A percentile compares a stretch with the other conserved stretches of the same genome.
phyloP scores from a whole-genome alignment of 192 early-diverging fungal species.

The Dissophora globulifera region DNA sequence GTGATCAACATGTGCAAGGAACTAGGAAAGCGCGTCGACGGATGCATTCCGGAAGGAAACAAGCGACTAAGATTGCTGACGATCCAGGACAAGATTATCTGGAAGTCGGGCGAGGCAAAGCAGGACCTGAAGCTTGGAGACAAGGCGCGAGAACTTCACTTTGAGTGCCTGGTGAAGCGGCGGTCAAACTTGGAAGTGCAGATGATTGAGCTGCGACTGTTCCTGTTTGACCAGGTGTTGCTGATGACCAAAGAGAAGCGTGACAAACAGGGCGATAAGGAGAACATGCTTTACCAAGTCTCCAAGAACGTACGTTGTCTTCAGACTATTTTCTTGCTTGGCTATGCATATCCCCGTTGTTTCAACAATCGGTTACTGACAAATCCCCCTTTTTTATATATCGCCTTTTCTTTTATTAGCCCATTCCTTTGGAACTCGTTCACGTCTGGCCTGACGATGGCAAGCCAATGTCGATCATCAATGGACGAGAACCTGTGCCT shows the following conservation, averaged over 20 bases:
- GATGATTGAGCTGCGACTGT: conserved; percentile 79
- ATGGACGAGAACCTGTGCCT: conserved; percentile 24
- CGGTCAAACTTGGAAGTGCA: conserved; percentile 62
- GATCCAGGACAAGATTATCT: conserved; percentile 39
- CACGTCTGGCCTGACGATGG: conserved; percentile 66
- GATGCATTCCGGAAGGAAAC: conserved; percentile 63
- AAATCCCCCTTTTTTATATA: neutral
- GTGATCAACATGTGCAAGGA: conserved; percentile 75
- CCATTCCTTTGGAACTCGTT: conserved; percentile 84
- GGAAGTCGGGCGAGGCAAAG: conserved; percentile 26
- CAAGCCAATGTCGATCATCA: conserved; percentile 1
- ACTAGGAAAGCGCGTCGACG: conserved; percentile 80
- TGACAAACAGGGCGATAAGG: conserved; percentile 62
- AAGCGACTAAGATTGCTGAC: conserved; percentile 27
- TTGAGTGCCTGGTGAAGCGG: conserved; percentile 83
- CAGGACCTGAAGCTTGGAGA: conserved; percentile 80
- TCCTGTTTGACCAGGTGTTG: conserved; percentile 90
- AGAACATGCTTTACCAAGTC: conserved; percentile 63
- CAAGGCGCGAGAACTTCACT: conserved; percentile 74
- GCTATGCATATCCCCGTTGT: too few relatives aligned
- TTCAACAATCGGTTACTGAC: neutral
- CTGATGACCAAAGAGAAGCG: conserved; percentile 78
- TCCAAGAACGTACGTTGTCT: conserved; percentile 41
- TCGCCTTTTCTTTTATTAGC: conserved; percentile 56
- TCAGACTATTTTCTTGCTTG: neutral